Conservation (phyloP, 441 rosid species). For the Pelargonium cotyledonis region DNA sequence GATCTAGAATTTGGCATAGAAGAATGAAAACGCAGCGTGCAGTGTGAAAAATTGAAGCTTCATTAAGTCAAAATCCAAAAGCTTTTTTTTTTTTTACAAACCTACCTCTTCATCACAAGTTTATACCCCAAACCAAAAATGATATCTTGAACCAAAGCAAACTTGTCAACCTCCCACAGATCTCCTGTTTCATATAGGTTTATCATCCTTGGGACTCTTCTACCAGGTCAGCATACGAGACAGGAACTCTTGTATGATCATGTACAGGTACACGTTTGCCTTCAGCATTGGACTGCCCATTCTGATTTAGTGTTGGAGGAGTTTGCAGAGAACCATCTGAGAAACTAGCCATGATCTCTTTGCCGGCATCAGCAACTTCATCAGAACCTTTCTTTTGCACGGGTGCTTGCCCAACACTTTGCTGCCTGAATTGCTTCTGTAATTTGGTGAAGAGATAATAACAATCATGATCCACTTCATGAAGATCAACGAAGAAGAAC, state of each 20-base stretch:
- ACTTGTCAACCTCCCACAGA: not conserved
- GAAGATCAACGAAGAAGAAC: no score
- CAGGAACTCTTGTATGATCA: slow-evolving; percentile 1
- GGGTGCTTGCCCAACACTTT: not conserved
- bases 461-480: not conserved
- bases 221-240: slow-evolving; percentile 3
- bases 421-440: slow-evolving; percentile 4
- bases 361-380: not conserved
- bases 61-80: not conserved
- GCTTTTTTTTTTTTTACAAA: not conserved
- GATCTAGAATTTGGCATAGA: no score
- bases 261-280: not conserved
- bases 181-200: not conserved
- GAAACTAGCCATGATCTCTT: not conserved
- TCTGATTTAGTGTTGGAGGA: not conserved
- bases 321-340: not conserved
- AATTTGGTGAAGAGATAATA: not conserved
- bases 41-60: not conserved
- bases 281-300: not conserved
- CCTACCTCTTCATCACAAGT: not conserved
- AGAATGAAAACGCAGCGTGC: not conserved
- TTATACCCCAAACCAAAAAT: no score
- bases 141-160: not conserved
- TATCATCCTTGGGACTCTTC: not conserved
- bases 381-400: slow-evolving; percentile 2